A percentile compares a stretch with the other conserved stretches of the same genome.
phyloP scores from a whole-genome alignment of 257 asterid species.

The Thymus quinquecostatus region DNA sequence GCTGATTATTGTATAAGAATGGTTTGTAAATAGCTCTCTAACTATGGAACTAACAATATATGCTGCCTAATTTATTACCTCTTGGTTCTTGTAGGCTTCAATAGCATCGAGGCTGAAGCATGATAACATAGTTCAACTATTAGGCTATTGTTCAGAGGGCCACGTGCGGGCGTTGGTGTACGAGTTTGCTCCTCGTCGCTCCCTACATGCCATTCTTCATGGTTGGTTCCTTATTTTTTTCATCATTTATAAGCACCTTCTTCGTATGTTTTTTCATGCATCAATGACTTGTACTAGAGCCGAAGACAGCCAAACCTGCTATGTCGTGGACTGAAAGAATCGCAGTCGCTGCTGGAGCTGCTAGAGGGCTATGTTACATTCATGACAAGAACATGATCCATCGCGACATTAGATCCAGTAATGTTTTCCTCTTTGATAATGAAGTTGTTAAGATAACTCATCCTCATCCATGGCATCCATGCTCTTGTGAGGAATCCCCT shows the following conservation, averaged over 20 bases:
- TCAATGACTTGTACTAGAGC: neutral
- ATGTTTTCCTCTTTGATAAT: neutral
- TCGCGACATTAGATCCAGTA: neutral
- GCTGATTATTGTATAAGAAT: too few relatives aligned
- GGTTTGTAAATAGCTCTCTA: too few relatives aligned
- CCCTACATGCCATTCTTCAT: too few relatives aligned
- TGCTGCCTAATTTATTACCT: too few relatives aligned
- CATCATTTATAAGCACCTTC: neutral
- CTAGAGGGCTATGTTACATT: neutral
- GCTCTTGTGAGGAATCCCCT: too few relatives aligned
- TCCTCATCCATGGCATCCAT: neutral
- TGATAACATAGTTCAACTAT: constrained; percentile 52
- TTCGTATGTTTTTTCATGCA: too few relatives aligned
- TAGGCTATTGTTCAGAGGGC: constrained; percentile 56
- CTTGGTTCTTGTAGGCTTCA: constrained; percentile 46
- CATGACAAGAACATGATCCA: neutral
- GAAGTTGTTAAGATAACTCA: neutral
- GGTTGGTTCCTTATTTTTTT: neutral
- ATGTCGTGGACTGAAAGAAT: neutral
- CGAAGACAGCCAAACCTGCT: neutral
- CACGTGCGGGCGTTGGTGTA: constrained; percentile 47
- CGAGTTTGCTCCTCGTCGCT: too few relatives aligned
- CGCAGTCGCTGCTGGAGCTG: neutral
- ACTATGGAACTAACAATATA: too few relatives aligned
- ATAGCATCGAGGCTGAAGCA: constrained; percentile 53